A percentile compares a stretch with the other conserved stretches of the same genome.
Evolutionary conservation across 31 red algal genomes (phyloP).

Genomic region (Porphyra umbilicalis): DNA sequence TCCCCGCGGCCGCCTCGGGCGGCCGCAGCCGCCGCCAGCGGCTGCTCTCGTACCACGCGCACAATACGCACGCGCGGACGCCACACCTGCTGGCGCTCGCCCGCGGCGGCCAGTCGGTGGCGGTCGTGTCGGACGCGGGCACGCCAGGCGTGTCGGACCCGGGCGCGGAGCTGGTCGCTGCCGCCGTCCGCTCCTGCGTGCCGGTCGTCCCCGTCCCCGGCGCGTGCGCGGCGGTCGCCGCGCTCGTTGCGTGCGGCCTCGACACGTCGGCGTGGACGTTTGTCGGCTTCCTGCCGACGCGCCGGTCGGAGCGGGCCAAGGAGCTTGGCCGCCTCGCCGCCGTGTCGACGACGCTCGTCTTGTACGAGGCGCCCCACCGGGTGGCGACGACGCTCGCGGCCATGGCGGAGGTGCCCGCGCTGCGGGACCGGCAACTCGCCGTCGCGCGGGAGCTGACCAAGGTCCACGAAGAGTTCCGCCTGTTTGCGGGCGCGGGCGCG

Average conservation of each 20-base stretch:
- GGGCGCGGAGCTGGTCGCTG: conserved; percentile 57
- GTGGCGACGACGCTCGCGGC: conserved; percentile 49
- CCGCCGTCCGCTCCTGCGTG: conserved; percentile 34
- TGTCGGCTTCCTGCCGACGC: conserved; percentile 72
- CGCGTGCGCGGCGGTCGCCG: conserved; percentile 65
- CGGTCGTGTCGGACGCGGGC: conserved; percentile 85
- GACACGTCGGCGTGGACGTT: conserved; percentile 45
- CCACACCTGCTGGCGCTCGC: conserved; percentile 37
- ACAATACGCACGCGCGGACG: conserved; percentile 65
- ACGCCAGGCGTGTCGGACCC: conserved; percentile 91
- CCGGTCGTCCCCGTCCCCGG: conserved; percentile 82
- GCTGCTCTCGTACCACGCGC: conserved; percentile 64
- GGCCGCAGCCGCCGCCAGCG: conserved; percentile 15
- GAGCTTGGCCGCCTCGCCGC: conserved; percentile 21
- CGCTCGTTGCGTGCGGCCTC: conserved; percentile 50
- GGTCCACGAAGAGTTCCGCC: conserved; percentile 75
- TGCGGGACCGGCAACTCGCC: conserved; percentile 17
- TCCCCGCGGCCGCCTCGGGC: not conserved
- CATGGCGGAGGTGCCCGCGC: conserved; percentile 6
- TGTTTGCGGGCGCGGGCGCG: conserved; percentile 21
- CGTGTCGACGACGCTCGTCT: conserved; percentile 23
- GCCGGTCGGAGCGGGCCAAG: conserved; percentile 18
- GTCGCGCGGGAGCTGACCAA: conserved; percentile 93
- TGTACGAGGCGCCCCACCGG: conserved; percentile 93
- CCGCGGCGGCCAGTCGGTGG: conserved; percentile 34